Evolutionary conservation across 306 rosid genomes (phyloP), one percentile per base, ranked within the genome.

Genomic region (Leucaena leucocephala): DNA sequence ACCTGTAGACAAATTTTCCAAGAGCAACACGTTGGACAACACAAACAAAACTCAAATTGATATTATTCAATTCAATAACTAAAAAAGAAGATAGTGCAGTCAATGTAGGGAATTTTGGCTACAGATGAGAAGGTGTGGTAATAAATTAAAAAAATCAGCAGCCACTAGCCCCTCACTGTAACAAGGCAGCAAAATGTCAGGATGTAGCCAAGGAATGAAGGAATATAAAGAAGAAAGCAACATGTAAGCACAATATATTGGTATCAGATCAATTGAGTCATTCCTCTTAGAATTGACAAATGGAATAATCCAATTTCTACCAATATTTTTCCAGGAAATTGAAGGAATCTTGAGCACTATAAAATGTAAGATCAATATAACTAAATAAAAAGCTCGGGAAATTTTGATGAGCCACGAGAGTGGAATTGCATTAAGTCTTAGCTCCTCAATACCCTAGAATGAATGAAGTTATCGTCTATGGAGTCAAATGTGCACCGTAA

Each of bases 1-100:
- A 42, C 98, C 98, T 95, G 75, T 38, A 66, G 16, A 71, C n/a
- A 84, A 27, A 79, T 52, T 6, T 27, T 43, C 71, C 68, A n/a
- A 57, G 48, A 38, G 35, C 66, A 73, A 68, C 40, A 10, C 9
- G 71, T 74, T 57, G 40, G 12, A 42, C 17, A 62, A 74, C 33
- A 54, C 7, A 74, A 76, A 63, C 19, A 65, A 80, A 72, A 40
- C 10, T 38, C 8, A 40, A 22, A 40, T 8, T 22, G 33, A 21
- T 69, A 4, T 42, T 14, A 22, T 48, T 71, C 61, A n/a, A 50
- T 39, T 71, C 61, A 33, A 50, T 71, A 65, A 14, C 44, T 72
- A 16, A 72, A 42, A 52, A 77, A 43, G 33, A 39, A 42, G 5
- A 69, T 22, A 73, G n/a, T n/a, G 40, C 48, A 58, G 38, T 36